Base-by-base conservation (phyloP, 169 alveolate genomes). In the Neospora caninum region DNA sequence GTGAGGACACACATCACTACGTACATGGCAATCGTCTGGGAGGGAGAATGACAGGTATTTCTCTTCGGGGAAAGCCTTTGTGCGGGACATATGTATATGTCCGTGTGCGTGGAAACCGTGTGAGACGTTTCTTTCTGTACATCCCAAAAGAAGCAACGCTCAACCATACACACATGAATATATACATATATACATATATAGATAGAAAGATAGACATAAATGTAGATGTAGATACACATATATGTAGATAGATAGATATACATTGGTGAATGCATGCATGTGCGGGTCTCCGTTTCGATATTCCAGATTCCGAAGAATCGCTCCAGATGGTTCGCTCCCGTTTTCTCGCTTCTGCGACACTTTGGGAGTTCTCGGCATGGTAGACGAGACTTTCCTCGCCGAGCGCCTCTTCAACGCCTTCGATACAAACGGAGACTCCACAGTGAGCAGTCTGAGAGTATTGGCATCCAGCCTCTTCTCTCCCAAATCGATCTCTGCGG, bases 381-480 rank as follows among this genome's bases (percentile, higher is more conserved):
- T 93, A 43, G 96, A 93, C 83, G 95, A 95, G 58, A 67, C 95
- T 39, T 93, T 95, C 94, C 88, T 95, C 4, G 86, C 95, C 34
- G 96, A 95, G 88, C 80, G 95, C 73, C 83, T 95, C 92, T 95
- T 95, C 86, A 67, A 88, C 45, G 96, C 95, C 22, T 95, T 95
- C 54, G 96, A 95, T 88, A 69, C 36, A 38, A 86, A 93, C 92
- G 80, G 80, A 16, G 95, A 95, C 82, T 70, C 94, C 43, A 83
- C 80, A 92, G 95, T 94, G 39, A 49, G 95, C 0, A 20, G 0
- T 16, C 64, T 1, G 41, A 49, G 41, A 31, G 67, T 6, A 18
- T 84, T 67, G 49, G 27, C 20, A n/a, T 10, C 29, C 43, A 7
- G 10, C 43, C 39, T 36, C 58, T 13, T 45, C 42, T 0, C 42